Conservation (phyloP, 441 rosid species). For the Bocquillonia castaneifolia region DNA sequence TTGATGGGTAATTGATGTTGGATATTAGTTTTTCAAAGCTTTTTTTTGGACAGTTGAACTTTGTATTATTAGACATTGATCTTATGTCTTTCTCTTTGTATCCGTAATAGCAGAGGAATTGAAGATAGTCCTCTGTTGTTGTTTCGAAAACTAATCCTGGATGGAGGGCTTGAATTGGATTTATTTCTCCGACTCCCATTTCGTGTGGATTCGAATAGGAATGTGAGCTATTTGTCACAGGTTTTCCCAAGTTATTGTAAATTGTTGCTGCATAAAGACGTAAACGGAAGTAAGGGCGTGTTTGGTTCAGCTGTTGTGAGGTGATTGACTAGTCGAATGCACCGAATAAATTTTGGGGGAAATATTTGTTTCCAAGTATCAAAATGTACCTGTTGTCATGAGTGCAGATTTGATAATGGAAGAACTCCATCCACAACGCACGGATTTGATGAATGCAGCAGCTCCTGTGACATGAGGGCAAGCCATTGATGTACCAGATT, state of each 20-base stretch:
- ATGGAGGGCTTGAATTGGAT: slow-evolving; percentile 47
- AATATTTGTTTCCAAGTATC: background rate
- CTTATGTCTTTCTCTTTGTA: slow-evolving; percentile 43
- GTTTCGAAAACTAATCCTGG: slow-evolving; percentile 76
- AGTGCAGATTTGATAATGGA: slow-evolving; percentile 79
- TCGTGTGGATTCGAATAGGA: slow-evolving; percentile 51
- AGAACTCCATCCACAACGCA: slow-evolving; percentile 48
- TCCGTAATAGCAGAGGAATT: slow-evolving; percentile 56
- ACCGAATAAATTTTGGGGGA: background rate
- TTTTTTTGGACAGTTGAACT: slow-evolving; percentile 47
- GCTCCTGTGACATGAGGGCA: slow-evolving; percentile 84
- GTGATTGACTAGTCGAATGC: background rate
- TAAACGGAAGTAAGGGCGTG: too few species aligned
- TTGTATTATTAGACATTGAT: slow-evolving; percentile 34
- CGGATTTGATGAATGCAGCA: slow-evolving; percentile 56
- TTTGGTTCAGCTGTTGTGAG: too few species aligned
- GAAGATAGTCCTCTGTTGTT: slow-evolving; percentile 41
- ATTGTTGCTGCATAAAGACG: slow-evolving; percentile 47
- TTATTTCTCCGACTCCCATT: slow-evolving; percentile 63
- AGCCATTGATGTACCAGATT: slow-evolving; percentile 86
- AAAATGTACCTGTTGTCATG: slow-evolving; percentile 61
- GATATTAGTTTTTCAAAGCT: slow-evolving; percentile 42
- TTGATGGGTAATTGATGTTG: slow-evolving; percentile 65
- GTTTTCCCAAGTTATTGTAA: slow-evolving; percentile 41
- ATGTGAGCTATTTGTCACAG: slow-evolving; percentile 39